A percentile compares a stretch with the other conserved stretches of the same genome.
phyloP scores from a whole-genome alignment of 306 rosid species.

The Castanea mollissima region DNA sequence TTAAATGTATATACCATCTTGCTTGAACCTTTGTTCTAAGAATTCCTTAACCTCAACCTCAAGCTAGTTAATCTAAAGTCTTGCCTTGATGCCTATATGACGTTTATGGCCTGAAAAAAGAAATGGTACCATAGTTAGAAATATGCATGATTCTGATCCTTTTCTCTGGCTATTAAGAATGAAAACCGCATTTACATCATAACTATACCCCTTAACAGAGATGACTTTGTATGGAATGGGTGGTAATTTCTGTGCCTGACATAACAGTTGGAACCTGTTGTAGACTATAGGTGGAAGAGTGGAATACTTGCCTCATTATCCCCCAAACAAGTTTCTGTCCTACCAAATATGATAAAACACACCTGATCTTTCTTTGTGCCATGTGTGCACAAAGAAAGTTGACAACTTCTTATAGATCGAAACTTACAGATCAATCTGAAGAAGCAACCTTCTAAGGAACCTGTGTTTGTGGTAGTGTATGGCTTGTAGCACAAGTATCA shows the following conservation, averaged over 20 bases:
- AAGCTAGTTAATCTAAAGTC: background rate
- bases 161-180: background rate
- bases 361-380: background rate
- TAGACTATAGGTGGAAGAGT: background rate
- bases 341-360: background rate
- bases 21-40: background rate
- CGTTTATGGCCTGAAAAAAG: too few relatives aligned
- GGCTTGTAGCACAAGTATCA: background rate
- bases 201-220: background rate
- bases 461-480: background rate
- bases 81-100: background rate
- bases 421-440: background rate
- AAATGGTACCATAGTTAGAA: too few relatives aligned
- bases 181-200: background rate
- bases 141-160: too few relatives aligned
- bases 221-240: background rate
- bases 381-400: background rate
- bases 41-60: background rate
- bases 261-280: background rate
- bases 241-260: background rate
- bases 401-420: background rate
- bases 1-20: background rate
- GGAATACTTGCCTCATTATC: background rate
- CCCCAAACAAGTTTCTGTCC: background rate
- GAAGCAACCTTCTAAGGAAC: background rate